Percentiles rank a stretch among this genome's conserved stretches.
Conservation (phyloP, 352 stramenopile genomes). For the Pythium myriotylum region DNA sequence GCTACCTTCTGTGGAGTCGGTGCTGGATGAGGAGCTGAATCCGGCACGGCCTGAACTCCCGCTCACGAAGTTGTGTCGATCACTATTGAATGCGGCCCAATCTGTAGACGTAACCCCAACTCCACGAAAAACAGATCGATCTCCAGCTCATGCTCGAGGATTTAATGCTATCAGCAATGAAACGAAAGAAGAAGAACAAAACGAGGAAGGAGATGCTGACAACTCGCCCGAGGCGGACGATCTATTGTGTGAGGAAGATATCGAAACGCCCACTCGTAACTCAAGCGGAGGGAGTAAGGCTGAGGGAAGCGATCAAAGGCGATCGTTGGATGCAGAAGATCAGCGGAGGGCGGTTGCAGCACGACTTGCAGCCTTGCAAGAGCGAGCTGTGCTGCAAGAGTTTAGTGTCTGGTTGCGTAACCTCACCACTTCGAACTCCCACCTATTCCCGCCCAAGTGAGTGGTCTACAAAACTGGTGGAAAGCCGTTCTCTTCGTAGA, state of each 20-base stretch:
- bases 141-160: neutral
- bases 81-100: slow-evolving; percentile 51
- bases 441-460: slow-evolving; percentile 6
- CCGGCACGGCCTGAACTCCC: slow-evolving; percentile 7
- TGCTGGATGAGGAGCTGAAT: slow-evolving; percentile 37
- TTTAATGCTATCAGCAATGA: neutral
- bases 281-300: neutral
- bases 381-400: slow-evolving; percentile 80
- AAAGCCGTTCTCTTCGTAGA: slow-evolving; percentile 67
- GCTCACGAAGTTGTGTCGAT: slow-evolving; percentile 54
- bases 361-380: slow-evolving; percentile 50
- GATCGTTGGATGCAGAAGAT: slow-evolving; percentile 7
- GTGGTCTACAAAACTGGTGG: slow-evolving; percentile 17
- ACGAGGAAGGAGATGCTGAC: slow-evolving; percentile 7
- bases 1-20: slow-evolving; percentile 42
- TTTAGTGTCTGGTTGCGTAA: slow-evolving; percentile 79
- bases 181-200: neutral
- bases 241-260: slow-evolving; percentile 72
- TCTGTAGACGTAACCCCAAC: slow-evolving; percentile 42
- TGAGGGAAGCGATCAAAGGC: slow-evolving; percentile 1
- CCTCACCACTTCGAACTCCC: slow-evolving; percentile 27
- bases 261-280: slow-evolving; percentile 36
- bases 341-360: neutral
- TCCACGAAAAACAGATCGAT: slow-evolving; percentile 13
- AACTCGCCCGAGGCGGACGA: slow-evolving; percentile 45